Conservation (phyloP, 139 green algal species). For the Tetraselmis chui region DNA sequence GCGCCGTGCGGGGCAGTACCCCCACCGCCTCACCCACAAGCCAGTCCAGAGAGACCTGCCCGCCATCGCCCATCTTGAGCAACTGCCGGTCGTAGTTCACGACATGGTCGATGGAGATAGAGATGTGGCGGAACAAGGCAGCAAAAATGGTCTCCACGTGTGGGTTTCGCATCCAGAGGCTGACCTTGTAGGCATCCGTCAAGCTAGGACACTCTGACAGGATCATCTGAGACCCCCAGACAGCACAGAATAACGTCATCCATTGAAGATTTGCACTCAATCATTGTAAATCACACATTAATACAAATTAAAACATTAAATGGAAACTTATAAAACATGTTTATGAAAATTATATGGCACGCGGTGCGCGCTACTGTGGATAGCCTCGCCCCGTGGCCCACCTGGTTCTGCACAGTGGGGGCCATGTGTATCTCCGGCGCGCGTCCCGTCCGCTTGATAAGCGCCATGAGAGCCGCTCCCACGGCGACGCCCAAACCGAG, state of each 20-base stretch:
- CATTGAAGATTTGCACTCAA: no score
- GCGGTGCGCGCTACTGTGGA: no score
- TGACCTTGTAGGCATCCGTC: neutral
- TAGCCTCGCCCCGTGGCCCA: neutral
- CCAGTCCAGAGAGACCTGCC: constrained; percentile 79
- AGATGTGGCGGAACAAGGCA: constrained; percentile 28
- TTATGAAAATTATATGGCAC: no score
- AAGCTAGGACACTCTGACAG: neutral
- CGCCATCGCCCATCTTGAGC: constrained; percentile 69
- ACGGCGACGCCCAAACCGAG: neutral
- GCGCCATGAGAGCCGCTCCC: neutral
- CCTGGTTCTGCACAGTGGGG: neutral
- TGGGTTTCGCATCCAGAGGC: constrained; percentile 27
- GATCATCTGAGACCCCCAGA: no score
- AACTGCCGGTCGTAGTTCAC: constrained; percentile 67
- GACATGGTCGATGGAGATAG: neutral
- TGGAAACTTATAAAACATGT: no score
- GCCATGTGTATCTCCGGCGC: neutral
- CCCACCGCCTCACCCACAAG: neutral
- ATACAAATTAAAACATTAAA: no score
- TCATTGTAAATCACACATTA: no score
- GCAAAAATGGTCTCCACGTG: constrained; percentile 92
- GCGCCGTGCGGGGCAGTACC: constrained; percentile 46
- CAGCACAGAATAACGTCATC: no score
- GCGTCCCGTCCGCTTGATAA: neutral